phyloP scores from a whole-genome alignment of 768 basidiomycete genomes.

The Suillus plorans region DNA sequence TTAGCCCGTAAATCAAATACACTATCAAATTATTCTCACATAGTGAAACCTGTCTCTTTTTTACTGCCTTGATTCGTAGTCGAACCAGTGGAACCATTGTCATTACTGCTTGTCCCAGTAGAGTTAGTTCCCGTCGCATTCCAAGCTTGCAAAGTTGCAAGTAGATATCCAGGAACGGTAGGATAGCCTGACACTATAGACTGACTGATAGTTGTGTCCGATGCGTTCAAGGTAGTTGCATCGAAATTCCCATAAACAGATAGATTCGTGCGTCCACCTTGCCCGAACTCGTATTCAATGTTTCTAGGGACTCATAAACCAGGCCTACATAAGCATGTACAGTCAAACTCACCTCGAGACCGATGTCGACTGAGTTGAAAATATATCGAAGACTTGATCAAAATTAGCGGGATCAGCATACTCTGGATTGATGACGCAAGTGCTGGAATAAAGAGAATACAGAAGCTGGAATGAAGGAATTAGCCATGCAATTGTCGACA shows the following conservation, averaged over 20 bases:
- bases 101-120: constrained; percentile 10
- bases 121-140: constrained; percentile 49
- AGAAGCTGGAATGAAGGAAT: constrained; percentile 50
- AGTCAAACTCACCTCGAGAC: constrained; percentile 53
- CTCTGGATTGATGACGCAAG: constrained; percentile 73
- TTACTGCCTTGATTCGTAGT: constrained; percentile 12
- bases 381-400: constrained; percentile 75
- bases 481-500: constrained; percentile 2
- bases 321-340: background rate
- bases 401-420: constrained; percentile 65
- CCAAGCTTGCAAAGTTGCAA: constrained; percentile 65
- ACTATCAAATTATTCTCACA: constrained; percentile 45
- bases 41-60: constrained; percentile 66
- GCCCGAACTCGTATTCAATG: constrained; percentile 60
- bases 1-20: constrained; percentile 5
- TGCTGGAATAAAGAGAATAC: constrained; percentile 70
- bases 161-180: constrained; percentile 57
- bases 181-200: constrained; percentile 45
- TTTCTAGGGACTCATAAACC: constrained; percentile 31
- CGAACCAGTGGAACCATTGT: constrained; percentile 18
- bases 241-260: constrained; percentile 57
- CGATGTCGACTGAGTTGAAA: constrained; percentile 63
- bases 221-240: constrained; percentile 60
- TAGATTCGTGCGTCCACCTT: constrained; percentile 52
- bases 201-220: constrained; percentile 38